These are phyloP conservation scores for Pythium folliculosum DNA, from an alignment of 352 stramenopile species.

Conservation along the genomic window DNA sequence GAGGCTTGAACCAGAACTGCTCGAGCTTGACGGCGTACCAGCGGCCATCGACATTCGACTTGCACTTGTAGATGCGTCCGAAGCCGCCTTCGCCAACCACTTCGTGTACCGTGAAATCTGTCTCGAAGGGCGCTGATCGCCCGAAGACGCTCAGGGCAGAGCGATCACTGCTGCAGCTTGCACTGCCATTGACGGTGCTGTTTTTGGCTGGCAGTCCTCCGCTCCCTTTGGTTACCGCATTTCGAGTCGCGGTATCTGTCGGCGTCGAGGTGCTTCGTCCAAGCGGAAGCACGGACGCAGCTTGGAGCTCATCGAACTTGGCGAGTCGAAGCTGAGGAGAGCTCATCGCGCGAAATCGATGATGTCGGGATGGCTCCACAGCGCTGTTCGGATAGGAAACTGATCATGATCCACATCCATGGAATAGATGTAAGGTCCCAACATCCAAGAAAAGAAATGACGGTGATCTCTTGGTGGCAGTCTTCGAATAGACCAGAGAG, in stretches of 20 bases:
- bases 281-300: slow-evolving; percentile 43
- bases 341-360: background rate
- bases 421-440: background rate
- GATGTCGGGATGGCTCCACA: background rate
- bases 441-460: background rate
- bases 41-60: slow-evolving; percentile 62
- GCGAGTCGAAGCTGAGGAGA: background rate
- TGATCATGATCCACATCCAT: background rate
- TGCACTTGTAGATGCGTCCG: slow-evolving; percentile 80
- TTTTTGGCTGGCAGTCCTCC: background rate
- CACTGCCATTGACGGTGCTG: background rate
- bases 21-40: slow-evolving; percentile 84
- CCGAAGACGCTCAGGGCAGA: slow-evolving; percentile 50
- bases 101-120: slow-evolving; percentile 69
- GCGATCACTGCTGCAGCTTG: slow-evolving; percentile 1
- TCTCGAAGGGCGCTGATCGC: slow-evolving; percentile 77
- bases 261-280: slow-evolving; percentile 63
- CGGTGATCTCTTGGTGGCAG: background rate
- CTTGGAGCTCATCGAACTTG: slow-evolving; percentile 32
- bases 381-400: background rate
- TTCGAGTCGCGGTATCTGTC: slow-evolving; percentile 25
- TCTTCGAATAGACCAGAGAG: background rate
- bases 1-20: slow-evolving; percentile 83
- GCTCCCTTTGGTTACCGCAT: background rate
- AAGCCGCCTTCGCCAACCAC: slow-evolving; percentile 75